Evolutionary conservation across 768 basidiomycete species (phyloP), one percentile per base, ranked within the genome.

Genomic region (Lentinula sp.): DNA sequence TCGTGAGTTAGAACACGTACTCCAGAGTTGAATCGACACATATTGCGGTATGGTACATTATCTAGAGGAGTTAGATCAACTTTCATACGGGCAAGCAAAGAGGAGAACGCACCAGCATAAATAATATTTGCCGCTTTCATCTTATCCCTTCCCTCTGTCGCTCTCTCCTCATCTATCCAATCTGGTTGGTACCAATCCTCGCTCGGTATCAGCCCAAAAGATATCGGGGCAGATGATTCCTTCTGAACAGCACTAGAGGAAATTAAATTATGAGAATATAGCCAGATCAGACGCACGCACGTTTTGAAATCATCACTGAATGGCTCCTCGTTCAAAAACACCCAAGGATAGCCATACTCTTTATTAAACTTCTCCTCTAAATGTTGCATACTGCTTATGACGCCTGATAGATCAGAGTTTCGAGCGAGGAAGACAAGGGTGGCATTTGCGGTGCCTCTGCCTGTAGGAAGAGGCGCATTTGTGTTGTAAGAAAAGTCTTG

Each of bases 321-420:
- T 0, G 84, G 82, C 63, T 84, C 82, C 53, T 97, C 94, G 70
- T 96, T 96, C 62, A 98, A 76, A 73, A 97, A 89, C 28, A 93
- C 87, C 71, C 91, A 97, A 4, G 93, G 91, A 68, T 97, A 96
- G 21, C 81, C 78, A 65, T 84, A 89, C 62, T 79, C 82, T 48
- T 78, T 75, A 73, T 98, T 98, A 76, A 95, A 95, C 43, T 85
- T 75, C 63, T 89, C 84, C 74, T 96, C 94, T 63, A 93, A 73
- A 70, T 89, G 82, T 63, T 81, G 81, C 65, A 94, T 85, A 64
- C 86, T 88, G 42, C 74, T 73, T 57, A 89, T 72, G 48, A 86
- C 81, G 16, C 80, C 78, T n/a, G 78, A 64, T 6, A 87, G 65
- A 62, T 91, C 89, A 35, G 74, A 73, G 68, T 91, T 91, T 45